Base-by-base conservation (phyloP, 352 stramenopile genomes). In the Globisporangium nunn region DNA sequence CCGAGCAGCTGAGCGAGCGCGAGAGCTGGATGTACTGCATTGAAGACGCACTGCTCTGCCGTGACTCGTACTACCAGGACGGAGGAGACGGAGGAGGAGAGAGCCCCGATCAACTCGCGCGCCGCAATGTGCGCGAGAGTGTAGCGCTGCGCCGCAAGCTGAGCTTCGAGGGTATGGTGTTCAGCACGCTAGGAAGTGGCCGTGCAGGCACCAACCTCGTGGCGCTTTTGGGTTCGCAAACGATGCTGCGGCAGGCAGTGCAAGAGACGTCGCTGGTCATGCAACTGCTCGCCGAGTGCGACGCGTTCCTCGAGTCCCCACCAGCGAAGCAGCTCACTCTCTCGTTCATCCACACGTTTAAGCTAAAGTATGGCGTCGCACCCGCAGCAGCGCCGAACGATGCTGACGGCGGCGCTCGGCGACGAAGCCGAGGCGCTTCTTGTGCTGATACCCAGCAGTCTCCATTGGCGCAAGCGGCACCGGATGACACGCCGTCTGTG, bases 21-120 rank as follows among this genome's bases (percentile, higher is more conserved):
- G 81, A 91, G 58, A 84, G 85, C 46, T 91, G 81, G 81, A 84
- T 91, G 56, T 91, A 87, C 61, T 85, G 76, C 52, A 82, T 91
- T 23, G 81, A 91, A 67, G 81, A 91, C 33, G 78, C 78, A 1
- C 47, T 91, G 17, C 58, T 91, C 1, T 91, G 81, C 58, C 76
- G 81, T 10, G 76, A 91, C 14, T 91, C 81, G 50, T 91, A 88
- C 61, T 59, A 75, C 10, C 67, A 81, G 8, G 58, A 70, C 40
- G 40, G 23, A 23, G 23, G 23, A 23, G 23, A 45, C 40, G 40
- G 17, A 10, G 40, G 17, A 15, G 12, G 17, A n/a, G 40, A 45
- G 11, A n/a, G 14, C 40, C 6, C 40, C 6, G 11, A 45, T 59
- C 64, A 4, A 61, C 64, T n/a, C 58, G 61, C 10, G 70, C 64